Percentiles rank a stretch among this genome's conserved stretches.
These are phyloP conservation scores for Hortiboletus campestris DNA, from an alignment of 768 basidiomycete species.

Conservation along the genomic window DNA sequence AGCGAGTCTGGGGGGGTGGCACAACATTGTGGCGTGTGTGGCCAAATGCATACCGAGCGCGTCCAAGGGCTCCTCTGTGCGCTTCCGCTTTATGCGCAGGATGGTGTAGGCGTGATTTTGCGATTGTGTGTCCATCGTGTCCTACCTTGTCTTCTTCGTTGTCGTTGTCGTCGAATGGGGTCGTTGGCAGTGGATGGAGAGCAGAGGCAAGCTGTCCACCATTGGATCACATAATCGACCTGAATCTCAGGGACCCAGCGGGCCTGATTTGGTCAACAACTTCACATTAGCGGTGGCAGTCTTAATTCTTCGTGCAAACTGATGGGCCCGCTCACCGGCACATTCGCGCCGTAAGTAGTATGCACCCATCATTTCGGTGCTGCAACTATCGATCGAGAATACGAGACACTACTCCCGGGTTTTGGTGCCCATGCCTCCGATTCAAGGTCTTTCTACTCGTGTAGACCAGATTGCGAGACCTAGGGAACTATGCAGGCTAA, in stretches of 20 bases:
- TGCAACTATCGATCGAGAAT: not conserved
- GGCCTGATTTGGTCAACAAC: too few relatives aligned
- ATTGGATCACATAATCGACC: constrained; percentile 15
- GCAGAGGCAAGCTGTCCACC: not conserved
- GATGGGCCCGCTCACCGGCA: too few relatives aligned
- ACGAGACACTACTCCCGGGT: not conserved
- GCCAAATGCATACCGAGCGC: constrained; percentile 57
- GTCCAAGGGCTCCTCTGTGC: constrained; percentile 80
- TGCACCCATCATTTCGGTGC: not conserved
- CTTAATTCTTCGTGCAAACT: too few relatives aligned
- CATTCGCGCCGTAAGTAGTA: too few relatives aligned
- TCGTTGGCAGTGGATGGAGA: not conserved
- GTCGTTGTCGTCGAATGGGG: not conserved
- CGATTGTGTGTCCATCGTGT: constrained; percentile 21
- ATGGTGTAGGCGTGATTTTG: constrained; percentile 57
- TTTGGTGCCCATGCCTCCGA: too few relatives aligned
- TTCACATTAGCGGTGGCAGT: too few relatives aligned
- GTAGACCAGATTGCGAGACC: too few relatives aligned
- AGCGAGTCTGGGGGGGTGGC: constrained; percentile 12
- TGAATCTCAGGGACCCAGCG: too few relatives aligned
- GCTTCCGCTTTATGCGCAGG: constrained; percentile 78
- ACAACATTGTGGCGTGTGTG: constrained; percentile 2
- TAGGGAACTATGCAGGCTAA: too few relatives aligned
- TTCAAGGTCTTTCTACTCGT: too few relatives aligned
- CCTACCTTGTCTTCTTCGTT: not conserved